Evolutionary conservation across 768 basidiomycete species (phyloP), one percentile per base, ranked within the genome.

Genomic region (Phlebiopsis gigantea): DNA sequence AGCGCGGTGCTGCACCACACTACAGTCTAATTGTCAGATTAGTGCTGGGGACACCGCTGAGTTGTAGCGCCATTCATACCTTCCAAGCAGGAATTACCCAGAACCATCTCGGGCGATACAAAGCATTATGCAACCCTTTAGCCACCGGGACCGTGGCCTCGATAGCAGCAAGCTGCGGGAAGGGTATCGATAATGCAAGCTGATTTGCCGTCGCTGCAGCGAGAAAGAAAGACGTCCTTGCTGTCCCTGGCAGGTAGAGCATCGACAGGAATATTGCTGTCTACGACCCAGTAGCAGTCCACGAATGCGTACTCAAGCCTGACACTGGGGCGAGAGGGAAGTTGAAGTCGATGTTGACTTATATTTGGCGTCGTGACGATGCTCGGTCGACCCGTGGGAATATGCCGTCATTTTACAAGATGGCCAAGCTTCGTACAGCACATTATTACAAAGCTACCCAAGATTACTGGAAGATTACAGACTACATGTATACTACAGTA

Each of bases 1-100:
- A 50, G 31, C 6, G 48, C 49, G 15, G 56, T 51, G 21, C 39
- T 44, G n/a, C 39, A 48, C 48, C 48, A 43, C n/a, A 57, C 28
- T 3, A 57, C 21, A 24, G 30, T 26, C 56, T 57, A 21, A 12
- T 5, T 9, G 25, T n/a, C 26, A 8, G 9, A 9, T 30, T 9
- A 39, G 34, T 10, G 25, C 21, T 25, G 41, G 22, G 28, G 10
- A 34, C 21, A 9, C 15, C 24, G 44, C n/a, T 12, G 17, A 5
- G 1, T 26, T 15, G 46, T 15, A 22, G 9, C 14, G 21, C 24
- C 10, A 2, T 7, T 8, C 17, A 10, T 26, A 46, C 46, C 46
- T 46, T 46, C 46, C 46, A 46, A 25, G 25, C 10, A 5, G 14
- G 46, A 9, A 46, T 26, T 21, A 6, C 21, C 14, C 3, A 22